Base-by-base conservation (phyloP, 2,329 filamentous ascomycete species). In the Sporothrix globosa region DNA sequence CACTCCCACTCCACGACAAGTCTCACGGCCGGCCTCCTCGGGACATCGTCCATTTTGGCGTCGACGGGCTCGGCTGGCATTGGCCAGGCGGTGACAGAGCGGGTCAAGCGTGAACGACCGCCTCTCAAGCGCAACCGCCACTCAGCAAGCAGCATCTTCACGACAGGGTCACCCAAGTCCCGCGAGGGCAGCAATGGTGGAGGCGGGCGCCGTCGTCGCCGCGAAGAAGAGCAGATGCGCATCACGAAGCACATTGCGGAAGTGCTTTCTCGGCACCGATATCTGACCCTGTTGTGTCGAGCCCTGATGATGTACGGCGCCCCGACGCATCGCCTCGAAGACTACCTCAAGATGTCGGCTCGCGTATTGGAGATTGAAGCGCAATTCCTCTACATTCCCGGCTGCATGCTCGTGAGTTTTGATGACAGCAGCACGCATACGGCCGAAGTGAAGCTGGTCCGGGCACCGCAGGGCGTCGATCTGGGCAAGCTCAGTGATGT, bases 391-490 rank as follows among this genome's bases (percentile, higher is more conserved):
- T 97, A 97, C 77, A 88, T 97, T 41, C 93, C 94, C 0, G 92
- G 92, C 0, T 96, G 92, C 77, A 97, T 97, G 94, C 92, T 97
- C 70, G 91, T 97, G 77, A 95, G 92, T 4, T 97, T 97, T 76
- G 93, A 92, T 76, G 92, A 95, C 79, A 81, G 73, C 73, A 83
- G 81, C 73, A 92, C 91, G 0, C 91, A 93, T 76, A 93, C 91
- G 0, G 90, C 90, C n/a, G 91, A 93, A 77, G 91, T 93, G 73
- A 92, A 92, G 80, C 85, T 93, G 44, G 88, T 93, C 7, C 86
- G 89, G 4, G 86, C 88, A 0, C 80, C 81, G 0, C 90, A 92
- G 75, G 91, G 90, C 1, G 85, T 94, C 11, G 88, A 94, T 77
- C 83, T 94, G 0, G 91, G 91, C 39, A 91, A 90, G 75, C 85